A percentile compares a stretch with the other conserved stretches of the same genome.
Evolutionary conservation across 2,329 filamentous ascomycete species (phyloP).

Genomic region (Talaromyces albobiverticillius): DNA sequence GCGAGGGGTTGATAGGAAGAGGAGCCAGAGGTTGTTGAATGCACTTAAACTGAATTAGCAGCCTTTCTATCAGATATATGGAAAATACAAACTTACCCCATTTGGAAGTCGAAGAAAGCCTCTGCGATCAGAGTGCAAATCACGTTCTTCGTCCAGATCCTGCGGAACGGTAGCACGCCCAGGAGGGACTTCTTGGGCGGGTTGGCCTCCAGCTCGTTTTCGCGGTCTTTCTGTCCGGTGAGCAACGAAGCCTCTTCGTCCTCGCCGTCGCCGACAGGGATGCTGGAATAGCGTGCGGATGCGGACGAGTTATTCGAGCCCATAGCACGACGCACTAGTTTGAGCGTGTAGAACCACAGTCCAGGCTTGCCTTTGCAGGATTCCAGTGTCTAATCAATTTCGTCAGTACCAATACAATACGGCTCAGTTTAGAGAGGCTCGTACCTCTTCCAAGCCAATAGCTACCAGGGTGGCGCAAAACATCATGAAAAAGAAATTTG

Average conservation of each 20-base stretch:
- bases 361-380: conserved; percentile 48
- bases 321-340: conserved; percentile 26
- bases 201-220: conserved; percentile 37
- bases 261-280: conserved; percentile 31
- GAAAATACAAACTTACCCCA: conserved; percentile 37
- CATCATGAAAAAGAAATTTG: conserved; percentile 60
- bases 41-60: conserved; percentile 45
- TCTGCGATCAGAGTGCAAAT: conserved; percentile 59
- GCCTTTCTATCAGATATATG: background rate
- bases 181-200: conserved; percentile 35
- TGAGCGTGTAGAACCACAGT: conserved; percentile 34
- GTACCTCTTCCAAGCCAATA: conserved; percentile 62
- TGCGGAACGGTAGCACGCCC: conserved; percentile 47
- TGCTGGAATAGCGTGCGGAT: conserved; percentile 30
- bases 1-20: conserved; percentile 73
- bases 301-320: conserved; percentile 26
- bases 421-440: background rate
- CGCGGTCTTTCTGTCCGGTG: conserved; percentile 27
- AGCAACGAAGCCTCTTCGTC: conserved; percentile 33
- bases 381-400: conserved; percentile 43
- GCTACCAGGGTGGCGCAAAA: conserved; percentile 55
- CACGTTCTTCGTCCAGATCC: conserved; percentile 56
- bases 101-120: conserved; percentile 70
- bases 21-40: conserved; percentile 73
- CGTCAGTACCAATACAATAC: background rate